Base-by-base conservation (phyloP, 352 stramenopile species). In the Pythium brachiatum region DNA sequence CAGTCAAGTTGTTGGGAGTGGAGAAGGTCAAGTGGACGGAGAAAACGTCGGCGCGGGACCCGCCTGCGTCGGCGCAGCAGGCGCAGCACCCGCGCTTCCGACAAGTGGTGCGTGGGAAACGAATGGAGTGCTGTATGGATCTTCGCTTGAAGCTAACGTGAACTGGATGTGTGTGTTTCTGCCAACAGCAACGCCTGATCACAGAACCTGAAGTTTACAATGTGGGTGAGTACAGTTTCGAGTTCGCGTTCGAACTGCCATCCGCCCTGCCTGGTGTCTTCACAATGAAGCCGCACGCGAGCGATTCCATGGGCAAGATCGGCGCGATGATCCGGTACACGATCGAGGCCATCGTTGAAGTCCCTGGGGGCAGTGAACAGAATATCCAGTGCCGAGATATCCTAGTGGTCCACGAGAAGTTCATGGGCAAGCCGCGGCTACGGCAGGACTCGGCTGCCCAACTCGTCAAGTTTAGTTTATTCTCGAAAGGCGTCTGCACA, bases 21-120 rank as follows among this genome's bases (percentile, higher is more conserved):
- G 81, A 90, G 53, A 84, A 85, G 39, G 72, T 88, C 26, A 70
- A 77, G 57, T 86, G 76, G 64, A 78, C 74, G 23, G 67, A 64
- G 18, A 66, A 66, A 0, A 57, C 71, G 48, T 11, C 11, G 3
- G 18, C 9, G 15, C 32, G 61, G 11, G 47, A 48, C 21, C 34
- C 62, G 27, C 6, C 47, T 23, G 31, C 53, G 7, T 21, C 41
- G 15, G 36, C 53, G 26, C 48, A 63, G 39, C 62, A 68, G 36
- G 55, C 51, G 20, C 62, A 68, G 32, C 55, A 62, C 11, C 62
- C 55, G 23, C 46, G 62, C n/a, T 68, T 68, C n/a, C 60, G 60
- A 21, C 43, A 62, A 62, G 60, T 68, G 43, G 60, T 66, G n/a
- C 36, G 57, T 57, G 46, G 5, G 1, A 7, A 32, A 31, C 7